Percentiles rank a stretch among this genome's conserved stretches.
Evolutionary conservation across 106 monocot species (phyloP).

Genomic region (Dendrobium officinale): DNA sequence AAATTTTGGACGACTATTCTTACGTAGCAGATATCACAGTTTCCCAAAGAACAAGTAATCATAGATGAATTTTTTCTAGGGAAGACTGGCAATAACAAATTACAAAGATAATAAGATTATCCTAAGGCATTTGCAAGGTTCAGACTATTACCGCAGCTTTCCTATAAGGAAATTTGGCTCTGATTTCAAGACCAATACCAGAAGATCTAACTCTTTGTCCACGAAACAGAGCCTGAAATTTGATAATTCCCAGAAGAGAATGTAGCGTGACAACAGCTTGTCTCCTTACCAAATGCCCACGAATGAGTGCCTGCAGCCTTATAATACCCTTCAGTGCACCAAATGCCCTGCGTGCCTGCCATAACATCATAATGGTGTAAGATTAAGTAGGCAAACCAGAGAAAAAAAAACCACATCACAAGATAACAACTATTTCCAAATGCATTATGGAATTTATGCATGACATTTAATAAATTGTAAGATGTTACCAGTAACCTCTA

Average conservation of each 20-base stretch:
- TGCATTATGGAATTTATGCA: neutral
- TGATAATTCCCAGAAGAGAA: slow-evolving; percentile 54
- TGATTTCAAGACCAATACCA: slow-evolving; percentile 19
- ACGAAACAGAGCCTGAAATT: slow-evolving; percentile 63
- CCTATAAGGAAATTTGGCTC: slow-evolving; percentile 8
- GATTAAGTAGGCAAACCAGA: neutral
- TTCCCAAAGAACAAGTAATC: neutral
- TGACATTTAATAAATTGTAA: too few relatives aligned
- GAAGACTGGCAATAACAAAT: neutral
- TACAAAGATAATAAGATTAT: neutral
- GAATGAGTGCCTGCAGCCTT: slow-evolving; percentile 80
- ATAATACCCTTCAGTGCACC: slow-evolving; percentile 85
- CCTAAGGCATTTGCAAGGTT: neutral
- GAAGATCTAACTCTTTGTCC: slow-evolving; percentile 45
- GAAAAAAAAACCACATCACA: neutral
- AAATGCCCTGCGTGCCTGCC: slow-evolving; percentile 88
- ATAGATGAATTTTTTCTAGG: neutral
- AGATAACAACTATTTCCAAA: neutral
- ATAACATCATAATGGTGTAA: neutral
- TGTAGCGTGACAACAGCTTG: slow-evolving; percentile 74
- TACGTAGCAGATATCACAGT: neutral
- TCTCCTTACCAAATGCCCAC: slow-evolving; percentile 90
- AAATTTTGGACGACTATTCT: neutral
- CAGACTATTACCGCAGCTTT: slow-evolving; percentile 20
- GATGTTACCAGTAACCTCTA: too few relatives aligned